These are phyloP conservation scores for Dothidotthia symphoricarpi DNA, from an alignment of 2,329 filamentous ascomycete genomes.

Conservation along the genomic window DNA sequence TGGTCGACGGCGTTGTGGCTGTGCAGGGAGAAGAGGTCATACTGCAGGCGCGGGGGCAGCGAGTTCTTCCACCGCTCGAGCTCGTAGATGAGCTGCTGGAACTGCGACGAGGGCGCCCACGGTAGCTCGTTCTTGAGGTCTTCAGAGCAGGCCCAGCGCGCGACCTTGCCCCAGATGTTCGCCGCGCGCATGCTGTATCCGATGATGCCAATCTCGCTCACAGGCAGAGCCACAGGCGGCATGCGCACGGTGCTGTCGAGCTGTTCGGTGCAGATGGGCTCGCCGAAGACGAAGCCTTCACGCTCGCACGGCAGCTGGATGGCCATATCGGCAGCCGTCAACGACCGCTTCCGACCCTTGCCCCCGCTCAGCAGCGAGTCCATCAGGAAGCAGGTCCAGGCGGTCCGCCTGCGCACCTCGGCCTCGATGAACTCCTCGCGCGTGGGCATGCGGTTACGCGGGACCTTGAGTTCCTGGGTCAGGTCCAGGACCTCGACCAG, in stretches of 20 bases:
- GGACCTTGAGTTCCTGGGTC: constrained; percentile 36
- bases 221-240: constrained; percentile 26
- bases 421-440: constrained; percentile 44
- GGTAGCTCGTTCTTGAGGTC: constrained; percentile 39
- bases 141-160: constrained; percentile 42
- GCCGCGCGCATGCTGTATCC: constrained; percentile 42
- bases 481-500: constrained; percentile 45
- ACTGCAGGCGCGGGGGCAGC: constrained; percentile 38
- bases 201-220: constrained; percentile 41
- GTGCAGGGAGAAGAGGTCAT: constrained; percentile 41
- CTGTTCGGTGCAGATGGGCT: constrained; percentile 37
- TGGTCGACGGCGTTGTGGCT: constrained; percentile 45
- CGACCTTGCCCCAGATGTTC: constrained; percentile 45
- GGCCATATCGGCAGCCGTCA: constrained; percentile 37
- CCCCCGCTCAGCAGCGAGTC: constrained; percentile 44
- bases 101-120: constrained; percentile 38
- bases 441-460: constrained; percentile 33
- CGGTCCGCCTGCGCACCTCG: constrained; percentile 42
- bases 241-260: constrained; percentile 34
- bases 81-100: constrained; percentile 37
- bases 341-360: constrained; percentile 40
- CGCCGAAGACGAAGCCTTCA: constrained; percentile 43
- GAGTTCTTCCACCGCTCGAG: constrained; percentile 39
- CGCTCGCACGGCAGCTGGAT: constrained; percentile 44
- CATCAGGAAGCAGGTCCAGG: constrained; percentile 47